These are phyloP conservation scores for Monilinia polystroma DNA, from an alignment of 2,329 filamentous ascomycete genomes.

Conservation along the genomic window DNA sequence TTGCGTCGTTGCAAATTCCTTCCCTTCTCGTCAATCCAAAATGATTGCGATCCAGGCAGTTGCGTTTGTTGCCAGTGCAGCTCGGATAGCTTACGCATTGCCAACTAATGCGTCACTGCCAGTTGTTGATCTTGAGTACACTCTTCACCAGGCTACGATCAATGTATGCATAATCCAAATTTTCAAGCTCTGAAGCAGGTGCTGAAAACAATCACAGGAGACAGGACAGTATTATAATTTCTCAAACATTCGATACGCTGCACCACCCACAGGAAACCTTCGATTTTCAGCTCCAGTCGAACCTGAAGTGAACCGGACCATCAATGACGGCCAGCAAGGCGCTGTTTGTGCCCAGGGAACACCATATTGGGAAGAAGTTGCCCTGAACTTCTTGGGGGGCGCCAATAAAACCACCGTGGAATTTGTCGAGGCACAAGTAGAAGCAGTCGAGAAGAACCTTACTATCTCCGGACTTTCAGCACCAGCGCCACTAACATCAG, in stretches of 20 bases:
- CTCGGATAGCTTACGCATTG: slow-evolving; percentile 11
- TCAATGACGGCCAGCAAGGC: slow-evolving; percentile 35
- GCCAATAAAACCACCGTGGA: slow-evolving; percentile 16
- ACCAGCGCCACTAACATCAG: slow-evolving; percentile 29
- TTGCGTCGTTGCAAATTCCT: slow-evolving; percentile 1
- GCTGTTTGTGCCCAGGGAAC: slow-evolving; percentile 30
- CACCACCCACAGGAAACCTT: slow-evolving; percentile 45
- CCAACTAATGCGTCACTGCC: slow-evolving; percentile 27
- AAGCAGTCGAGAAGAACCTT: slow-evolving; percentile 8
- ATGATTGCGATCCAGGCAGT: slow-evolving; percentile 16
- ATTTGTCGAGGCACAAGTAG: slow-evolving; percentile 12
- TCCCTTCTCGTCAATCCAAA: slow-evolving; percentile 7
- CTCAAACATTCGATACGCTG: slow-evolving; percentile 48
- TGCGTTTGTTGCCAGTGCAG: slow-evolving; percentile 6
- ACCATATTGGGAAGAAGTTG: slow-evolving; percentile 26
- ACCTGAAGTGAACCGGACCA: slow-evolving; percentile 37
- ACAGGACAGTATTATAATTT: slow-evolving; percentile 43
- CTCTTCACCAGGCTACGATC: slow-evolving; percentile 36
- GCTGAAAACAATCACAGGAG: slow-evolving; percentile 31
- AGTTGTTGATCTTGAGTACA: slow-evolving; percentile 39
- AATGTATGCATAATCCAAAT: slow-evolving; percentile 32
- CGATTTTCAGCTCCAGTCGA: slow-evolving; percentile 46
- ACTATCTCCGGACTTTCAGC: slow-evolving; percentile 19
- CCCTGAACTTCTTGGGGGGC: slow-evolving; percentile 9
- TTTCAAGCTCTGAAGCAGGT: not conserved